Base-by-base conservation (phyloP, 2,329 filamentous ascomycete species). In the Calonectria honghensis region DNA sequence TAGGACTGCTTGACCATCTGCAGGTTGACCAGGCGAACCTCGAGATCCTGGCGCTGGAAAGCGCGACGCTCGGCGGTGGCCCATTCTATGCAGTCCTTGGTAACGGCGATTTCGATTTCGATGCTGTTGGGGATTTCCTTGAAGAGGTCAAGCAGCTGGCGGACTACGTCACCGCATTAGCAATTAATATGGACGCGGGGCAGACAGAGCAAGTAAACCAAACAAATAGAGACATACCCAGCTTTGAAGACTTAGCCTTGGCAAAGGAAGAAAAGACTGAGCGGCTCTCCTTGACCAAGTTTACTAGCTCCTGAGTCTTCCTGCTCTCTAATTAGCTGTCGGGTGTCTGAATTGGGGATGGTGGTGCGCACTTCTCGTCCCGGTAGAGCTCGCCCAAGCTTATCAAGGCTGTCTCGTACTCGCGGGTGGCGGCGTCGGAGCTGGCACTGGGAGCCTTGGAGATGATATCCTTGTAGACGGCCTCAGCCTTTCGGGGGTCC, bases 21-120 rank as follows among this genome's bases (percentile, higher is more conserved):
- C 75, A 99, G 93, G 68, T 92, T 91, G 70, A 99, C 97, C 73
- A 99, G 93, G 77, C 97, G 94, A 73, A 96, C 98, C 90, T 99
- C 96, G 83, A 99, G 95, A 86, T 98, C 98, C 89, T 99, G 97
- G 80, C 97, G 96, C 81, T 99, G 92, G 90, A 99, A 99, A 75
- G 95, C 95, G 83, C 97, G 94, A 81, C 96, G 94, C 89, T 98
- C 96, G 68, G 95, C 94, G 70, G 96, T 95, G 64, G 97, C 97
- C 97, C 97, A 99, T 88, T 98, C 96, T 92, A 99, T 99, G 89
- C 96, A 98, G 87, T 97, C 98, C 88, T 98, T 98, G 83, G 97
- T 99, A 82, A 98, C 95, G 85, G 93, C 89, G 85, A 98, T 96
- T 88, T 99, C 97, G 84, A 94, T 95, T 85, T 99, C 97, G 89